Percentiles rank a stretch among this genome's conserved stretches.
These are phyloP conservation scores for Exsudoporus floridanus DNA, from an alignment of 1,284 basidiomycete genomes.

Conservation along the genomic window DNA sequence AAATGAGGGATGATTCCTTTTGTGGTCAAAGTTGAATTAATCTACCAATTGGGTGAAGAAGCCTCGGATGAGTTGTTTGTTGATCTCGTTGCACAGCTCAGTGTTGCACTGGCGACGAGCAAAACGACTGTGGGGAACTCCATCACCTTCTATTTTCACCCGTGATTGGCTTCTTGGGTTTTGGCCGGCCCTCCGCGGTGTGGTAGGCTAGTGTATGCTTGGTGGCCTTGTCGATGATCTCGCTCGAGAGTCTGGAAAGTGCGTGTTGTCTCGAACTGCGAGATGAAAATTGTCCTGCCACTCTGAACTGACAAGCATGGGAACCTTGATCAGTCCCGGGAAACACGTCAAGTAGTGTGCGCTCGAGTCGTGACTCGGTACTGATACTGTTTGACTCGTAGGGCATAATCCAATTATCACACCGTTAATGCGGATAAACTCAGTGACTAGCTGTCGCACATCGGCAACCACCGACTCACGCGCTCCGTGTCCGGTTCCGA, in stretches of 20 bases:
- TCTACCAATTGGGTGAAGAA: conserved; percentile 4
- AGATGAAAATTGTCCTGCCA: conserved; percentile 2
- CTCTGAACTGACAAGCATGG: conserved; percentile 6
- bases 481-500: conserved; percentile 32
- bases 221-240: conserved; percentile 1
- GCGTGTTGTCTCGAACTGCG: neutral
- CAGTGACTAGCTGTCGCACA: too few relatives aligned
- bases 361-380: neutral
- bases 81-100: conserved; percentile 7
- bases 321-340: conserved; percentile 1
- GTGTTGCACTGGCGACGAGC: conserved; percentile 10
- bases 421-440: too few relatives aligned
- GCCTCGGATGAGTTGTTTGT: neutral
- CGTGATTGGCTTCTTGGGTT: conserved; percentile 14
- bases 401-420: conserved; percentile 6
- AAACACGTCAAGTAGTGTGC: neutral
- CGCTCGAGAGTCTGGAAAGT: too few relatives aligned
- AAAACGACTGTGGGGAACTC: neutral
- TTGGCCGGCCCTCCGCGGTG: conserved; percentile 30
- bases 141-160: conserved; percentile 17
- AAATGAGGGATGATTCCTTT: neutral
- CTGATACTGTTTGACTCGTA: too few relatives aligned
- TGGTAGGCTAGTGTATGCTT: conserved; percentile 1
- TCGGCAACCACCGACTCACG: too few relatives aligned
- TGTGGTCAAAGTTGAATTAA: conserved; percentile 3